phyloP scores from a whole-genome alignment of 306 rosid species.

The Gynostemma pentaphyllum region DNA sequence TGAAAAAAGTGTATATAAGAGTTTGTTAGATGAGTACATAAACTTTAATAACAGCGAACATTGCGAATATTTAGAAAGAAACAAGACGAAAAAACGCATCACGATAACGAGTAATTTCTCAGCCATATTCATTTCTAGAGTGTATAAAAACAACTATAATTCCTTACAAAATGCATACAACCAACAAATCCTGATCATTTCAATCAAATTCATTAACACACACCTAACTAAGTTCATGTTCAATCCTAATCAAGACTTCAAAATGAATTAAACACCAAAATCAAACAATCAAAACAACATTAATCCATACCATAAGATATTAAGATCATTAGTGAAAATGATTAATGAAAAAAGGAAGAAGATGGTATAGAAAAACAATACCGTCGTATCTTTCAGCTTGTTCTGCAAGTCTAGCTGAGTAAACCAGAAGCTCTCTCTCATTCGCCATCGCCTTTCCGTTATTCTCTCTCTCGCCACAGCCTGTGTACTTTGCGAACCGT shows the following conservation, averaged over 20 bases:
- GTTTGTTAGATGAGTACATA: no score
- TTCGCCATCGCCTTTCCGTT: slow-evolving; percentile 15
- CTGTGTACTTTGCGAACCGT: not conserved
- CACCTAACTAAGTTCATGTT: not conserved
- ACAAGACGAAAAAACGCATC: not conserved
- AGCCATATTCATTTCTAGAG: not conserved
- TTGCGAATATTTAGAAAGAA: not conserved
- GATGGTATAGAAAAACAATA: slow-evolving; percentile 6
- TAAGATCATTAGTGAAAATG: not conserved
- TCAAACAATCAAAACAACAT: not conserved
- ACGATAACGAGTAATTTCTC: not conserved
- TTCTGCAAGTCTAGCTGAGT: slow-evolving; percentile 32
- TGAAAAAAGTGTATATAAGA: no score
- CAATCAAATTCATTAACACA: not conserved
- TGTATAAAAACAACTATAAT: not conserved
- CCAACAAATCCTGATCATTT: not conserved
- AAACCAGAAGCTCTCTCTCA: slow-evolving; percentile 25
- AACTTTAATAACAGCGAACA: no score
- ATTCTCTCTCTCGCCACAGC: slow-evolving; percentile 8
- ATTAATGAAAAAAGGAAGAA: not conserved
- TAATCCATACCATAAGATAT: no score
- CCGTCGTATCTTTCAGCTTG: slow-evolving; percentile 41
- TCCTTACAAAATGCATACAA: not conserved
- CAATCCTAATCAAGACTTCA: not conserved
- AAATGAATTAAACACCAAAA: not conserved